Conservation (phyloP, 2,329 filamentous ascomycete species). For the Alternaria sp. region DNA sequence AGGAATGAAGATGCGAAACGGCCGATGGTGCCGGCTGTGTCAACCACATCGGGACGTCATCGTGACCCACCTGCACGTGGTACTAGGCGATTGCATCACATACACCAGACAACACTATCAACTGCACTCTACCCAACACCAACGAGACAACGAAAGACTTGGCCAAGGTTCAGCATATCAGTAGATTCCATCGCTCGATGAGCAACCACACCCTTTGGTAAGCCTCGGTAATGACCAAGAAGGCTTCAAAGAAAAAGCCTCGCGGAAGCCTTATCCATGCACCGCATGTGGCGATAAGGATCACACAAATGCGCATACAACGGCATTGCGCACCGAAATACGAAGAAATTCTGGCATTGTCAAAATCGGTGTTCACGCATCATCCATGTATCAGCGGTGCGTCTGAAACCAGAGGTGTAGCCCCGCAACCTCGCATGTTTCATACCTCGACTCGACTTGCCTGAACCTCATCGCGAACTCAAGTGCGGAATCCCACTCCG, state of each 20-base stretch:
- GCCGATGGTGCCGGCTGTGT: neutral
- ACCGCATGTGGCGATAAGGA: neutral
- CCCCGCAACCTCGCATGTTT: slow-evolving; percentile 22
- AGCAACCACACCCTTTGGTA: neutral
- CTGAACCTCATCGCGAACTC: slow-evolving; percentile 9
- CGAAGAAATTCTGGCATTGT: neutral
- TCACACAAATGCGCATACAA: neutral
- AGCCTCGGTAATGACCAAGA: neutral
- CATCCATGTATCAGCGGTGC: slow-evolving; percentile 27
- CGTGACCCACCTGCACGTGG: neutral
- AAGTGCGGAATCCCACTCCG: slow-evolving; percentile 24
- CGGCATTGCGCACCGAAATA: neutral
- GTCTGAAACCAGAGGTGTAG: slow-evolving; percentile 19
- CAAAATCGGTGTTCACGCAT: slow-evolving; percentile 5
- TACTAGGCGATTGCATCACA: neutral
- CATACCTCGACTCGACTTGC: slow-evolving; percentile 22
- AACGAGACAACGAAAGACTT: neutral
- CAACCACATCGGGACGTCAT: neutral
- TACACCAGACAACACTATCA: neutral
- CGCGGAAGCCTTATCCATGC: neutral
- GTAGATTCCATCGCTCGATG: neutral
- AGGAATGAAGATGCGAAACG: neutral
- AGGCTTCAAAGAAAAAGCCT: neutral
- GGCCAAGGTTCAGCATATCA: neutral
- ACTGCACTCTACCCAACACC: neutral